Conservation (phyloP, 2,329 filamentous ascomycete species). For the Rugonectria rugulosa region DNA sequence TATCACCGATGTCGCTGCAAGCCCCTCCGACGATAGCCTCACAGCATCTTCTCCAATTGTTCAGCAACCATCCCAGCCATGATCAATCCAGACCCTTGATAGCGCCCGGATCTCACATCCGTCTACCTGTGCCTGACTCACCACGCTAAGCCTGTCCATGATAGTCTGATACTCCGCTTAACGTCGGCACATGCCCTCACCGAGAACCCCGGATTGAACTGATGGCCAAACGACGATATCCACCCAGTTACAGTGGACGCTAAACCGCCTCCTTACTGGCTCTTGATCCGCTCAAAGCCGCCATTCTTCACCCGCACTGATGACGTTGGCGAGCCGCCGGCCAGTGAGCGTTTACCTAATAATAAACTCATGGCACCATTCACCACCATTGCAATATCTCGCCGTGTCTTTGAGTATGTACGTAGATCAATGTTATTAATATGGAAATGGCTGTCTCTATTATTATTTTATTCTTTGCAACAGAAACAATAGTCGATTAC, state of each 20-base stretch:
- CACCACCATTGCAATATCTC: too few relatives aligned
- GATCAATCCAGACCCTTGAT: not conserved
- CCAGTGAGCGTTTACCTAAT: not conserved
- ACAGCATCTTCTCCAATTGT: not conserved
- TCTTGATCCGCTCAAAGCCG: too few relatives aligned
- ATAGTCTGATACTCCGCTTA: conserved; percentile 9
- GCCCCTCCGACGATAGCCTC: not conserved
- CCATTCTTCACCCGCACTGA: too few relatives aligned
- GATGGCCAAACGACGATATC: not conserved
- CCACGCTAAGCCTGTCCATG: not conserved
- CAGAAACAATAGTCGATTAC: too few relatives aligned
- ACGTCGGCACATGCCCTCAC: conserved; percentile 12
- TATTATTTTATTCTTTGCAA: too few relatives aligned
- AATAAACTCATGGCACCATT: not conserved
- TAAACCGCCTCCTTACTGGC: too few relatives aligned
- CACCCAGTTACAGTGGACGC: too few relatives aligned
- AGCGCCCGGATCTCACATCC: not conserved
- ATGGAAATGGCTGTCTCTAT: too few relatives aligned
- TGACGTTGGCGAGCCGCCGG: not conserved
- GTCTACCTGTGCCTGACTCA: not conserved
- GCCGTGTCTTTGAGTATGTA: too few relatives aligned
- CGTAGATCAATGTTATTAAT: too few relatives aligned
- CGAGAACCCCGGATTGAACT: not conserved
- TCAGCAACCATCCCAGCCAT: not conserved
- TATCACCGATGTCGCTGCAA: conserved; percentile 8